A percentile compares a stretch with the other conserved stretches of the same genome.
phyloP scores from a whole-genome alignment of 2,329 filamentous ascomycete genomes.

The Phialophora chinensis region DNA sequence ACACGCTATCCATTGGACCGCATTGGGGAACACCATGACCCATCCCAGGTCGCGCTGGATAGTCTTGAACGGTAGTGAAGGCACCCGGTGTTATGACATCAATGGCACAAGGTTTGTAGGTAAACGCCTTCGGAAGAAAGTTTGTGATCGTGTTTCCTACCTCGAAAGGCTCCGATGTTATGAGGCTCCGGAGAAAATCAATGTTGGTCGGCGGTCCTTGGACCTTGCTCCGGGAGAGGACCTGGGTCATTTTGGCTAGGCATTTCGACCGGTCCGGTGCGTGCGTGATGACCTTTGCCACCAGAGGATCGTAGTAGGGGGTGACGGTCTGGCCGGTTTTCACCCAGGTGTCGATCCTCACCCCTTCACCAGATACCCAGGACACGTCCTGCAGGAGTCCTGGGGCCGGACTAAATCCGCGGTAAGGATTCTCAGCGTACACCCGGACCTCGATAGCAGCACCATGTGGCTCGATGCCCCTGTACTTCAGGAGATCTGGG shows the following conservation, averaged over 20 bases:
- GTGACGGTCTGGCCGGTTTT: conserved; percentile 62
- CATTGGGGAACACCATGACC: conserved; percentile 64
- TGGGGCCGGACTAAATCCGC: conserved; percentile 64
- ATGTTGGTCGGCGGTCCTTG: conserved; percentile 64
- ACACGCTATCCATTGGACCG: conserved; percentile 67
- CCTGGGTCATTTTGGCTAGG: conserved; percentile 51
- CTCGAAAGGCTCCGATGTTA: conserved; percentile 53
- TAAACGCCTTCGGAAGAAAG: conserved; percentile 58
- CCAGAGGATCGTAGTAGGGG: conserved; percentile 63
- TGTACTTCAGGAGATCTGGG: conserved; percentile 49
- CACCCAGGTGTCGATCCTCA: conserved; percentile 69
- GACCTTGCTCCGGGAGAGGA: conserved; percentile 54
- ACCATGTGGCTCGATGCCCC: conserved; percentile 52
- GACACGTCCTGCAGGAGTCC: conserved; percentile 63
- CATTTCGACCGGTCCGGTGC: conserved; percentile 49
- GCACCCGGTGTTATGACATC: conserved; percentile 63
- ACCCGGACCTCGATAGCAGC: conserved; percentile 60
- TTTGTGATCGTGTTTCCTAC: conserved; percentile 62
- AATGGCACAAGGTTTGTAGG: conserved; percentile 57
- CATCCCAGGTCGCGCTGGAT: conserved; percentile 60
- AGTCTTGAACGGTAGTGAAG: conserved; percentile 65
- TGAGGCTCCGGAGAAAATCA: conserved; percentile 59
- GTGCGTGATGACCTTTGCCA: conserved; percentile 65
- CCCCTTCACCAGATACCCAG: conserved; percentile 57
- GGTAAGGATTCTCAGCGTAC: conserved; percentile 64